These are phyloP conservation scores for Phytophthora quininea DNA, from an alignment of 352 stramenopile species.

Conservation along the genomic window DNA sequence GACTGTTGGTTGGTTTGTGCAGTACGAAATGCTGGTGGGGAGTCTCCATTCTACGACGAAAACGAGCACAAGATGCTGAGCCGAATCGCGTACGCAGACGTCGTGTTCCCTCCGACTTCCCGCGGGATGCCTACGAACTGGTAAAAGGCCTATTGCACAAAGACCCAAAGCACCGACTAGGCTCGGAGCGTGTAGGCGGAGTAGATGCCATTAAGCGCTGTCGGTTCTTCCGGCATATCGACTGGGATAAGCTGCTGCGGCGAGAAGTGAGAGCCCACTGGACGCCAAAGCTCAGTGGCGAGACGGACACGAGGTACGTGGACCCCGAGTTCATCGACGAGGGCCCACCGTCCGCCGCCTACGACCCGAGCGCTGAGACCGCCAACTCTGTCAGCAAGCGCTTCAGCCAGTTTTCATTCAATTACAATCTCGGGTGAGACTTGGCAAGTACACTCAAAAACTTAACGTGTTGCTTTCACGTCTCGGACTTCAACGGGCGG, in stretches of 20 bases:
- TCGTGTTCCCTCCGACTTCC: conserved; percentile 81
- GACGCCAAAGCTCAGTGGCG: conserved; percentile 83
- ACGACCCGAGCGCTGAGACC: conserved; percentile 67
- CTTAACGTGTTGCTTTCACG: conserved; percentile 27
- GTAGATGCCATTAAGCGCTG: conserved; percentile 77
- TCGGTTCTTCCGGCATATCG: conserved; percentile 74
- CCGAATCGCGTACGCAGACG: conserved; percentile 79
- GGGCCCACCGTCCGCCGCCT: conserved; percentile 77
- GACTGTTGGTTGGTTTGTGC: conserved; percentile 10
- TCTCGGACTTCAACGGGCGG: conserved; percentile 78
- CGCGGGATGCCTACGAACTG: conserved; percentile 73
- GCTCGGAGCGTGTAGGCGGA: conserved; percentile 66
- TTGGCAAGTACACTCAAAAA: conserved; percentile 17
- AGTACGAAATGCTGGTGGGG: conserved; percentile 91
- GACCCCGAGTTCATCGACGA: conserved; percentile 90
- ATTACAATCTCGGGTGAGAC: conserved; percentile 72
- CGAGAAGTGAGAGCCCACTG: conserved; percentile 81
- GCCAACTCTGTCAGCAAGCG: conserved; percentile 81
- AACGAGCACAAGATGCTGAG: conserved; percentile 91
- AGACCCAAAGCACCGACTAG: conserved; percentile 70
- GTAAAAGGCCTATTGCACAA: conserved; percentile 78
- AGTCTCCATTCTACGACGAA: conserved; percentile 89
- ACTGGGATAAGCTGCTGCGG: conserved; percentile 77
- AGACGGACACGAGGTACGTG: conserved; percentile 89
- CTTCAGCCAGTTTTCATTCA: conserved; percentile 92